Evolutionary conservation across 805 yeast species (phyloP).

Genomic region (Yarrowia yakushimensis): DNA sequence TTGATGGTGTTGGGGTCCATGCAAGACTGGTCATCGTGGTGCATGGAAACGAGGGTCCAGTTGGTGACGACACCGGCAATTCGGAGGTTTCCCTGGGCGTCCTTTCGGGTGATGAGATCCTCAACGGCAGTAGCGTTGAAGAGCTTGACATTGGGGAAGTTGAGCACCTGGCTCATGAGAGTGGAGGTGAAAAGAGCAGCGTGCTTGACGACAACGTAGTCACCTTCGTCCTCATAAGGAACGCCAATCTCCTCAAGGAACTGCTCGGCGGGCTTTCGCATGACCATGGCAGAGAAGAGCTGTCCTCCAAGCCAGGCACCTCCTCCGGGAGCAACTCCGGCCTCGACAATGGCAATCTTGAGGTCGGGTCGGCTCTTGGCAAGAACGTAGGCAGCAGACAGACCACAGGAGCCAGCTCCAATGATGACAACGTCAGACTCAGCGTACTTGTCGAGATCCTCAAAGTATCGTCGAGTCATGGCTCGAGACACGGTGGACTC

Average conservation of each 20-base stretch:
- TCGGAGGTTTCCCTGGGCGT: constrained; percentile 52
- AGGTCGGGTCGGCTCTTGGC: constrained; percentile 73
- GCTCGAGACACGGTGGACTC: constrained; percentile 79
- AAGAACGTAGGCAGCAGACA: constrained; percentile 69
- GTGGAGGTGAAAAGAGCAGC: constrained; percentile 76
- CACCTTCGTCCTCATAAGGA: constrained; percentile 74
- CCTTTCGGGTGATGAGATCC: constrained; percentile 70
- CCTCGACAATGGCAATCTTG: constrained; percentile 69
- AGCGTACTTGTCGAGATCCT: constrained; percentile 68
- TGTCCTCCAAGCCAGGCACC: constrained; percentile 80
- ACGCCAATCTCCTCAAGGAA: constrained; percentile 62
- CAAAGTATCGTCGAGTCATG: constrained; percentile 71
- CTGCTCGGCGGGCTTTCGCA: constrained; percentile 73
- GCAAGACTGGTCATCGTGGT: constrained; percentile 73
- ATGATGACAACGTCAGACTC: constrained; percentile 71
- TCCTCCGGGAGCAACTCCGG: constrained; percentile 75
- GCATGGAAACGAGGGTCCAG: constrained; percentile 75
- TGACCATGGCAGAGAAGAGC: constrained; percentile 70
- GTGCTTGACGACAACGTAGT: constrained; percentile 74
- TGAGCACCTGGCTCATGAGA: constrained; percentile 61
- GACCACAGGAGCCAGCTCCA: constrained; percentile 77
- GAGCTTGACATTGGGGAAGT: constrained; percentile 69
- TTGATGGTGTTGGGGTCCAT: constrained; percentile 83
- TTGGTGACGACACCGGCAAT: constrained; percentile 79
- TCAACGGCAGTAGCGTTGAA: constrained; percentile 81